A percentile compares a stretch with the other conserved stretches of the same genome.
Conservation (phyloP, 805 yeast genomes). For the Pichia nanzhaoensis region DNA sequence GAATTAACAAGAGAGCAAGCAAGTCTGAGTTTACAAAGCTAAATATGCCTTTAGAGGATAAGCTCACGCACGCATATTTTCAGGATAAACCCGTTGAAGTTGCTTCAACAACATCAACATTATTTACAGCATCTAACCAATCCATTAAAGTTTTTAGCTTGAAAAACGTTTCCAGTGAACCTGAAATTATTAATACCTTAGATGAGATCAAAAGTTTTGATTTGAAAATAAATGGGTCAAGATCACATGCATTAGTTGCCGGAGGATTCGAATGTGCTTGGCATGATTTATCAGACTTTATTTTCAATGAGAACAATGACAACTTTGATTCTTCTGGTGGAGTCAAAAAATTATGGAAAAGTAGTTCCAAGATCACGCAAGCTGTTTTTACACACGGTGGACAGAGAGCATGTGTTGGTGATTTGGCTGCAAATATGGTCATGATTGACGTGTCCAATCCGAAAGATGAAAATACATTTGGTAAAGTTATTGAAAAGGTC, state of each 20-base stretch:
- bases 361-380: conserved; percentile 35
- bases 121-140: conserved; percentile 47
- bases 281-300: conserved; percentile 27
- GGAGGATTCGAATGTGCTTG: conserved; percentile 37
- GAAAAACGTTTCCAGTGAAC: conserved; percentile 49
- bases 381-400: conserved; percentile 56
- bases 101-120: conserved; percentile 24
- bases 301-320: neutral
- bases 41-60: conserved; percentile 22
- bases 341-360: conserved; percentile 11
- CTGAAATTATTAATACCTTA: conserved; percentile 47
- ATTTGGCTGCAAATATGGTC: conserved; percentile 55
- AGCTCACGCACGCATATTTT: conserved; percentile 27
- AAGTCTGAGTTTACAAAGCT: neutral
- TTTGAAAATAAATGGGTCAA: conserved; percentile 18
- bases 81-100: conserved; percentile 20
- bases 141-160: conserved; percentile 49
- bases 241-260: conserved; percentile 26
- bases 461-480: conserved; percentile 24
- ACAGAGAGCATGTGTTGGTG: conserved; percentile 51
- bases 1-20: no score
- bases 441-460: conserved; percentile 39
- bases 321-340: neutral
- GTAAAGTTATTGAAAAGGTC: conserved; percentile 30
- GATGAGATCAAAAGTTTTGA: conserved; percentile 40